A percentile compares a stretch with the other conserved stretches of the same genome.
Evolutionary conservation across 352 stramenopile genomes (phyloP).

Genomic region (Phytopythium oedochilum): DNA sequence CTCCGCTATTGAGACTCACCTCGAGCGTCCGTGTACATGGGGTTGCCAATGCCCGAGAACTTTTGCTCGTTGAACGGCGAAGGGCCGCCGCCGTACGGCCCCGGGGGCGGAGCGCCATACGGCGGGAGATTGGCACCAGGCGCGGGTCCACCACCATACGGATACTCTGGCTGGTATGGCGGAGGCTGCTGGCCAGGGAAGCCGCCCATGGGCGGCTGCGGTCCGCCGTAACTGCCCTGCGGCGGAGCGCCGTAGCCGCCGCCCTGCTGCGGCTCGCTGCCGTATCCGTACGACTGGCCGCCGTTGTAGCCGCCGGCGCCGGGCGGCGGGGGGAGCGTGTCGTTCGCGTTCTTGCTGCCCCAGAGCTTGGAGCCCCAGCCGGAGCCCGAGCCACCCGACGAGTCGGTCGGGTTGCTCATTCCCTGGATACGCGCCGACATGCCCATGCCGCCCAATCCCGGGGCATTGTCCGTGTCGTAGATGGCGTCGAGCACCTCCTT

Average conservation of each 20-base stretch:
- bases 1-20: slow-evolving; percentile 16
- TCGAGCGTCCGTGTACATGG: slow-evolving; percentile 91
- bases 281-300: slow-evolving; percentile 39
- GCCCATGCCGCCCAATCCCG: slow-evolving; percentile 57
- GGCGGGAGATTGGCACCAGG: slow-evolving; percentile 23
- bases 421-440: slow-evolving; percentile 83
- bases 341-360: slow-evolving; percentile 57
- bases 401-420: slow-evolving; percentile 62
- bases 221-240: slow-evolving; percentile 41
- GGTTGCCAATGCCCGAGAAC: slow-evolving; percentile 94
- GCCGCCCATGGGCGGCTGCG: slow-evolving; percentile 30
- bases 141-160: slow-evolving; percentile 40
- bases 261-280: slow-evolving; percentile 35
- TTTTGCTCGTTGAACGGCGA: slow-evolving; percentile 67
- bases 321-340: slow-evolving; percentile 40
- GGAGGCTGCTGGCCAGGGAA: slow-evolving; percentile 21
- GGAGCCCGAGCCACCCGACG: slow-evolving; percentile 22
- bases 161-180: slow-evolving; percentile 46
- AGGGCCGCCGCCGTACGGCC: slow-evolving; percentile 37
- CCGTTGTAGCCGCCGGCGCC: slow-evolving; percentile 46
- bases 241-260: no score
- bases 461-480: slow-evolving; percentile 85
- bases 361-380: slow-evolving; percentile 74
- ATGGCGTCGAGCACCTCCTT: slow-evolving; percentile 95
- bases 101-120: slow-evolving; percentile 25